These are phyloP conservation scores for Penicillium taxi DNA, from an alignment of 495 filamentous ascomycete genomes.

Conservation along the genomic window DNA sequence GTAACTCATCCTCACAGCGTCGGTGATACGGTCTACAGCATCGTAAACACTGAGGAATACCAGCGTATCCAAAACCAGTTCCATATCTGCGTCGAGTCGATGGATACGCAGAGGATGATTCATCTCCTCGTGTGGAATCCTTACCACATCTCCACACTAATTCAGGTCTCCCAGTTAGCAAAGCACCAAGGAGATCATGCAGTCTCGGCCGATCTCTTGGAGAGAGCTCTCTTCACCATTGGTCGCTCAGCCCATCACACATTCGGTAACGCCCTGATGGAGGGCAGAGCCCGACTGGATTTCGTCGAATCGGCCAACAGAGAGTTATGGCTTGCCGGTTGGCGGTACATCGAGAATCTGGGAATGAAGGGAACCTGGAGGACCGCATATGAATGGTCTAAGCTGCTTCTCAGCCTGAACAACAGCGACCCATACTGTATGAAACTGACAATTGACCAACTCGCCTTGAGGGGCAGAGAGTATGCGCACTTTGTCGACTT, in stretches of 20 bases:
- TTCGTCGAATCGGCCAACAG: slow-evolving; percentile 77
- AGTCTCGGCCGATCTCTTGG: slow-evolving; percentile 77
- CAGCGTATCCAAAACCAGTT: slow-evolving; percentile 69
- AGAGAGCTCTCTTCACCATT: slow-evolving; percentile 88
- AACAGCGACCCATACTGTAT: slow-evolving; percentile 80
- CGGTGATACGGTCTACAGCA: slow-evolving; percentile 49
- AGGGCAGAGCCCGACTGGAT: slow-evolving; percentile 71
- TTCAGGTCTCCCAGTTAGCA: slow-evolving; percentile 87
- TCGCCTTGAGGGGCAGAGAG: slow-evolving; percentile 73
- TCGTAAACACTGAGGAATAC: slow-evolving; percentile 70
- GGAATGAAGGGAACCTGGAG: slow-evolving; percentile 87
- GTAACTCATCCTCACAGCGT: slow-evolving; percentile 49
- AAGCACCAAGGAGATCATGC: slow-evolving; percentile 83
- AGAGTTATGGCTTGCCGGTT: slow-evolving; percentile 86
- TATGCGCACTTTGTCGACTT: slow-evolving; percentile 68
- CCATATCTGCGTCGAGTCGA: slow-evolving; percentile 66
- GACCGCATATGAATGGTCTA: slow-evolving; percentile 88
- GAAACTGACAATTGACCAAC: slow-evolving; percentile 67
- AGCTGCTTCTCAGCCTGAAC: slow-evolving; percentile 69
- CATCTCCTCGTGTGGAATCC: slow-evolving; percentile 61
- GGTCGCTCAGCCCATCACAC: slow-evolving; percentile 74
- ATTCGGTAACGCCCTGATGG: slow-evolving; percentile 64
- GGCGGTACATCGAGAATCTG: slow-evolving; percentile 76
- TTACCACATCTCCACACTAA: slow-evolving; percentile 87
- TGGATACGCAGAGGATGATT: slow-evolving; percentile 68